These are phyloP conservation scores for Hamigera avellanea DNA, from an alignment of 495 filamentous ascomycete genomes.

Conservation along the genomic window DNA sequence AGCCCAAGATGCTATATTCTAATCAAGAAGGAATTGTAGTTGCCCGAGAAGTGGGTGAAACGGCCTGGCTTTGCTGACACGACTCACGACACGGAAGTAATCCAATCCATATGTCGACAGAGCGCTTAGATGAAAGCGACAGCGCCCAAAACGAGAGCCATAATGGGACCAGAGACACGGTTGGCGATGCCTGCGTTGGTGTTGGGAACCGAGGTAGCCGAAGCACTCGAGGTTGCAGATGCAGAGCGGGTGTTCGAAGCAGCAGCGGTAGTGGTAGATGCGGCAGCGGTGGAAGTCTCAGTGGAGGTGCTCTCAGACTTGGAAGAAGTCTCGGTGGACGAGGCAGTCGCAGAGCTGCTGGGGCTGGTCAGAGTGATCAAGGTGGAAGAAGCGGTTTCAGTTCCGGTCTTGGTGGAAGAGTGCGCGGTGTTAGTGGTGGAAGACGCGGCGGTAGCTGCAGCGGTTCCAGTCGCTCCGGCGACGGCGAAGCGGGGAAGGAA, in stretches of 20 bases:
- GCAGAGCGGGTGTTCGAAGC: constrained; percentile 2
- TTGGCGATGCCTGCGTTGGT: constrained; percentile 20
- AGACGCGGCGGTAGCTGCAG: constrained; percentile 17
- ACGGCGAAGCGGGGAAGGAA: constrained; percentile 49
- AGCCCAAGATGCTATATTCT: too few species aligned
- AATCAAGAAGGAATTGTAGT: too few species aligned
- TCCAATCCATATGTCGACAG: too few species aligned
- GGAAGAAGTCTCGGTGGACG: not conserved
- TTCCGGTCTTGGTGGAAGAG: too few species aligned
- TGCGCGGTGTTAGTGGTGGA: constrained; percentile 10
- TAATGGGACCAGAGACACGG: constrained; percentile 27
- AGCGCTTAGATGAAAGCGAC: constrained; percentile 19
- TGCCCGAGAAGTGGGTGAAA: too few species aligned
- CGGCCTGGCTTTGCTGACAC: too few species aligned
- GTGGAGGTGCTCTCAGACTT: not conserved
- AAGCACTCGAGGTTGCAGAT: constrained; percentile 1
- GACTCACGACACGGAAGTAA: too few species aligned
- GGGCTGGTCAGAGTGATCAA: constrained; percentile 21
- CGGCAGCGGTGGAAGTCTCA: not conserved
- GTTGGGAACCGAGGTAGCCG: constrained; percentile 11
- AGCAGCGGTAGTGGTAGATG: not conserved
- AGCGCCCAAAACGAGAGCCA: constrained; percentile 25
- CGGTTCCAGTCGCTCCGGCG: constrained; percentile 31
- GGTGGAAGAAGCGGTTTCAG: constrained; percentile 5
- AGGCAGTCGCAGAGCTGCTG: constrained; percentile 45